A percentile compares a stretch with the other conserved stretches of the same genome.
Evolutionary conservation across 495 filamentous ascomycete species (phyloP).

Genomic region (Geoglossum glabrum): DNA sequence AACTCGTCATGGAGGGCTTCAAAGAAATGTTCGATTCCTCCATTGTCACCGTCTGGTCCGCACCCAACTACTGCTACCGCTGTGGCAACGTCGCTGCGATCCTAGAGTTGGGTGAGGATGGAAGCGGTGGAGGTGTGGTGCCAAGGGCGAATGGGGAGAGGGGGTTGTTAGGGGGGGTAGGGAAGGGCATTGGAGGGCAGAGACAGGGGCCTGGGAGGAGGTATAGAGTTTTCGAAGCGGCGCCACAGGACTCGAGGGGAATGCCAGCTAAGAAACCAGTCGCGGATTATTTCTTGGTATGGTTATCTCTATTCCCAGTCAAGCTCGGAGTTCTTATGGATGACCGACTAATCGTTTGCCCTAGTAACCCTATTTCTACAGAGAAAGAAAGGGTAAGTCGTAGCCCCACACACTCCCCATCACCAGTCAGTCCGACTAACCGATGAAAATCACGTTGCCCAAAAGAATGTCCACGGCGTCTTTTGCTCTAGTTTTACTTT

Average conservation of each 20-base stretch:
- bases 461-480: too few species aligned
- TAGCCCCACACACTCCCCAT: too few species aligned
- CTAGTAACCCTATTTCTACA: too few species aligned
- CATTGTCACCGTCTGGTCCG: constrained; percentile 94
- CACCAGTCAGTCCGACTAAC: too few species aligned
- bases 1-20: constrained; percentile 97
- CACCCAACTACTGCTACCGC: constrained; percentile 95
- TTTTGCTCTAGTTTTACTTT: too few species aligned
- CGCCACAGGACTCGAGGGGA: constrained; percentile 85
- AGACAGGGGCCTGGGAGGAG: constrained; percentile 55
- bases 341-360: too few species aligned
- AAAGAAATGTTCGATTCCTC: constrained; percentile 95
- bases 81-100: constrained; percentile 96
- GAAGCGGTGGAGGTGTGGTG: constrained; percentile 51
- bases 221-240: constrained; percentile 92
- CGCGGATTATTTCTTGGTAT: constrained; percentile 90
- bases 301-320: too few species aligned
- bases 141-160: constrained; percentile 65
- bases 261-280: constrained; percentile 99
- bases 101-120: constrained; percentile 77
- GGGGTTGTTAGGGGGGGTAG: constrained; percentile 30
- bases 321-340: too few species aligned
- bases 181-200: neutral
- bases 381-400: too few species aligned
- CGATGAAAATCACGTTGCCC: too few species aligned